Percentiles rank a stretch among this genome's conserved stretches.
Conservation (phyloP, 1,284 basidiomycete species). For the Cerrena zonata region DNA sequence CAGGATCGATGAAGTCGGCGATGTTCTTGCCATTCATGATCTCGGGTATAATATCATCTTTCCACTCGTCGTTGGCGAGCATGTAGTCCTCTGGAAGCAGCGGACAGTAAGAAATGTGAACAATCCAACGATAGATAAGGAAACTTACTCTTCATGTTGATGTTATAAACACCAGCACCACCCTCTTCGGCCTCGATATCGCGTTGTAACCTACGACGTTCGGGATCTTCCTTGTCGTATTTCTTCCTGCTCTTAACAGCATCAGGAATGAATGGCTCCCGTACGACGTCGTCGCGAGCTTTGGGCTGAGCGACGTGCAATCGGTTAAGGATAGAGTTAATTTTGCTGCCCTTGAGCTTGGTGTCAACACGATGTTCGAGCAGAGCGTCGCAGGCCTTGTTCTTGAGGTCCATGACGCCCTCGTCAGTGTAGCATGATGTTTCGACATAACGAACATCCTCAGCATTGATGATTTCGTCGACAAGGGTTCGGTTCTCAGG, state of each 20-base stretch:
- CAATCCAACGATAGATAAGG: neutral
- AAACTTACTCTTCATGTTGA: slow-evolving; percentile 77
- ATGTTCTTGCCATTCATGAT: slow-evolving; percentile 98
- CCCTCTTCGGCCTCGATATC: slow-evolving; percentile 82
- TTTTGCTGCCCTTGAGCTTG: slow-evolving; percentile 90
- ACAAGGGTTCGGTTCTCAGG: slow-evolving; percentile 74
- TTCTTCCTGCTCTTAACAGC: slow-evolving; percentile 70
- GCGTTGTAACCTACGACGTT: slow-evolving; percentile 62
- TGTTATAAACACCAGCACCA: slow-evolving; percentile 84
- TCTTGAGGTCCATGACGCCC: slow-evolving; percentile 91
- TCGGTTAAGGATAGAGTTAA: slow-evolving; percentile 86
- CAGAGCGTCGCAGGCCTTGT: slow-evolving; percentile 85
- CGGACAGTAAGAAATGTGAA: slow-evolving; percentile 16
- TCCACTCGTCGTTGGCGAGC: slow-evolving; percentile 90
- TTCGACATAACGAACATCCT: slow-evolving; percentile 70
- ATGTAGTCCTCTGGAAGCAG: slow-evolving; percentile 75
- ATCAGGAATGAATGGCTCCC: slow-evolving; percentile 84
- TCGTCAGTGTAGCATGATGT: slow-evolving; percentile 92
- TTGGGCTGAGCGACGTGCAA: slow-evolving; percentile 90
- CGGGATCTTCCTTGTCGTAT: slow-evolving; percentile 81
- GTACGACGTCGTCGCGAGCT: slow-evolving; percentile 78
- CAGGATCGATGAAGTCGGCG: slow-evolving; percentile 98
- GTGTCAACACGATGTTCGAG: slow-evolving; percentile 88
- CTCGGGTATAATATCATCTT: slow-evolving; percentile 92
- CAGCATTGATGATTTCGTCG: slow-evolving; percentile 75